Evolutionary conservation across 1,284 basidiomycete species (phyloP), one percentile per base, ranked within the genome.

Genomic region (Heliocybe sulcata): DNA sequence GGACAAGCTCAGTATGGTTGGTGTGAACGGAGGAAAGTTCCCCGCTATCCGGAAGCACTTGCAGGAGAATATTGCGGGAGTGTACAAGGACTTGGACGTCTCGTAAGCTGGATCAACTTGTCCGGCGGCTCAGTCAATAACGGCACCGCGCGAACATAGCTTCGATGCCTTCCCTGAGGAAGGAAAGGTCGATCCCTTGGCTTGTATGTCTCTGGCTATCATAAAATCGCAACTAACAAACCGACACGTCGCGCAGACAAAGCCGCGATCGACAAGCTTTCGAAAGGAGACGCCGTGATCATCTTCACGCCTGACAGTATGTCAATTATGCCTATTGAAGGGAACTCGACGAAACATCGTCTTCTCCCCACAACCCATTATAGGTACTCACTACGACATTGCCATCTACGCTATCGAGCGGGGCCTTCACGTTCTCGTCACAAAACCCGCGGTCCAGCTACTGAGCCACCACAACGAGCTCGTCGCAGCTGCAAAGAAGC

Each of bases 381-480:
- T 54, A 91, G 89, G 74, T 60, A 96, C 94, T 45, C 94, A 96
- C 69, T 90, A 85, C 65, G 81, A 85, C 23, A 96, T 96, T 65
- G 83, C 91, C 14, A 72, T 87, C 51, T 92, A 93, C 63, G 94
- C 94, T 2, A 86, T 96, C 50, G 83, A 93, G 68, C 83, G 77
- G 22, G 85, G 85, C 1, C 74, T 94, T 54, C 94, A 96, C 68
- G 93, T 96, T 45, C 79, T 96, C 50, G 83, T 96, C 58, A 97
- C 94, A 53, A 97, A 96, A 69, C 94, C 94, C 0, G 94, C 93
- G 1, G 93, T 92, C 0, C 88, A 97, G 66, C 78, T 90, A 26
- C 79, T 97, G 42, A 76, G 81, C 55, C 85, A 96, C 66, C 94
- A 97, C 70, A 85, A 83, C 59, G 79, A 81, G 29, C 79, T 96